Evolutionary conservation across 768 basidiomycete genomes (phyloP), one percentile per base, ranked within the genome.

Genomic region (Amanita rimosa): DNA sequence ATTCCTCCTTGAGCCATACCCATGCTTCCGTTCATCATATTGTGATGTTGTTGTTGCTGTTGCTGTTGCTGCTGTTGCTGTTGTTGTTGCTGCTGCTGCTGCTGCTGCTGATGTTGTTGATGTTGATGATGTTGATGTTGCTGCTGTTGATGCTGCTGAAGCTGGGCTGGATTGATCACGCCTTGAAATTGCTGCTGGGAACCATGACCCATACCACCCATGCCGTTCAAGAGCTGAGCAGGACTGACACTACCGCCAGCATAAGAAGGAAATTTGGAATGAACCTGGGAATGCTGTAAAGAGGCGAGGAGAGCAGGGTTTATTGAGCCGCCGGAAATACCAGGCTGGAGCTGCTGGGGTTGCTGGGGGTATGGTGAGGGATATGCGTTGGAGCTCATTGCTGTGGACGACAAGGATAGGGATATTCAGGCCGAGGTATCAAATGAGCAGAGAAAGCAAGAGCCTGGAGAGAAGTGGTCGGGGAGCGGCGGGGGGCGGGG

Each of bases 101-200:
- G 44, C 7, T 64, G 61, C 42, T 68, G 67, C 34, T 68, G 67
- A 8, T 42, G 40, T 1, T 64, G 61, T 35, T 68, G 67, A 27
- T 68, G 67, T 22, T 27, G 40, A 0, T 64, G 61, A 39, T 68
- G 67, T 14, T 41, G 40, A 0, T 44, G 36, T 52, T 52, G 22
- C 1, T 53, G 49, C 44, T 64, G 61, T 26, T 68, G 43, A 0
- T 44, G 43, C 0, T 44, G 43, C 2, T 42, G 40, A 9, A 68
- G 56, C 44, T 68, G 67, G 0, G 67, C 64, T 8, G 67, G 67
- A 0, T 65, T 68, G 52, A 68, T 58, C 0, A 57, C 62, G 49
- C 61, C 59, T 24, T 46, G 50, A 24, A 44, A 10, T 29, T 33
- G 35, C 31, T 50, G 48, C 22, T 53, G 52, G 31, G 36, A 10